A percentile compares a stretch with the other conserved stretches of the same genome.
Evolutionary conservation across 1,139 yeast species (phyloP).

Genomic region (Sugiyamaella grinbergsii): DNA sequence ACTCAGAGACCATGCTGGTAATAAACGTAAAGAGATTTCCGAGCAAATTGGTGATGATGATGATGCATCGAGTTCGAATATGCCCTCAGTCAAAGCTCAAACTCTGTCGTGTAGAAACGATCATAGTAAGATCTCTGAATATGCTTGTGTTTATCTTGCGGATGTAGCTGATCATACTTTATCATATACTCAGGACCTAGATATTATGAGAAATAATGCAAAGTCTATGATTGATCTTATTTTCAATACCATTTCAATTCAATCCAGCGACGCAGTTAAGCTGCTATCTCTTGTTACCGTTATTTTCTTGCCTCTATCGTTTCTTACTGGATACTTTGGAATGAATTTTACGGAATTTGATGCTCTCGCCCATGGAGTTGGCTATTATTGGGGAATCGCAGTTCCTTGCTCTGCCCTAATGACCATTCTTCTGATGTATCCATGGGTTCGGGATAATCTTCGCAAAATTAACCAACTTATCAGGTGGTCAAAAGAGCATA

Average conservation of each 20-base stretch:
- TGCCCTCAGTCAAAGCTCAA: not conserved
- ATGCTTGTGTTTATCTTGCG: constrained; percentile 49
- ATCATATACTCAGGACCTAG: constrained; percentile 53
- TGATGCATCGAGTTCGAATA: not conserved
- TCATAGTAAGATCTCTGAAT: constrained; percentile 39
- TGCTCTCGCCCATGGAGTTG: constrained; percentile 47
- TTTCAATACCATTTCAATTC: constrained; percentile 56
- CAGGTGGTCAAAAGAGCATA: constrained; percentile 6
- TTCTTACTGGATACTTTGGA: constrained; percentile 61
- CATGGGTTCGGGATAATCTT: constrained; percentile 30
- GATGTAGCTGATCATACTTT: constrained; percentile 58
- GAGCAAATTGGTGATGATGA: not conserved
- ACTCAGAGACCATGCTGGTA: constrained; percentile 41
- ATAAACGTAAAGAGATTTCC: constrained; percentile 5
- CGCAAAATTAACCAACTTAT: constrained; percentile 23
- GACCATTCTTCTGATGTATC: constrained; percentile 37
- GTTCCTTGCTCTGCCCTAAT: constrained; percentile 52
- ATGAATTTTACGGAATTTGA: constrained; percentile 58
- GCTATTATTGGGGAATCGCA: constrained; percentile 55
- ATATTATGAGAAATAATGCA: constrained; percentile 53
- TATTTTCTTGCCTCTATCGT: constrained; percentile 55
- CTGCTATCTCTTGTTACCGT: constrained; percentile 55
- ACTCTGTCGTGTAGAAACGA: constrained; percentile 1
- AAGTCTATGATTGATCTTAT: constrained; percentile 53
- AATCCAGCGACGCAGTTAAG: constrained; percentile 54